Evolutionary conservation across 192 early-diverging fungal species (phyloP).

Genomic region (Cetraspora pellucida): DNA sequence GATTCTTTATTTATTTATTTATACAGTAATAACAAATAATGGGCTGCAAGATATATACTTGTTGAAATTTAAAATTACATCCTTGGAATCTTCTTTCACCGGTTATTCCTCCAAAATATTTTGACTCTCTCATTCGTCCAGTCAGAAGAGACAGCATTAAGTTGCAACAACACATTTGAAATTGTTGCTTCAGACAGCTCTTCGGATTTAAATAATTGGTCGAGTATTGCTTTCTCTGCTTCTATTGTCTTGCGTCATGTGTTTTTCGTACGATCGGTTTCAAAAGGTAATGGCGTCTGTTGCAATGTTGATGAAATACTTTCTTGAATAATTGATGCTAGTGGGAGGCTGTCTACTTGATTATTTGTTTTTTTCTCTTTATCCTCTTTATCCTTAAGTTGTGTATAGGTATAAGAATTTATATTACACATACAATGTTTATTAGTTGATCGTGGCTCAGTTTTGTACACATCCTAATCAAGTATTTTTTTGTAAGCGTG

Average conservation of each 20-base stretch:
- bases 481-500: not conserved
- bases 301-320: not conserved
- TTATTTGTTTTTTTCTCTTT: constrained; percentile 1
- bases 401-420: constrained; percentile 4
- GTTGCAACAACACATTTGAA: not conserved
- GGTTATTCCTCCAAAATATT: not conserved
- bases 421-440: not conserved
- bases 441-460: not conserved
- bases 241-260: not conserved
- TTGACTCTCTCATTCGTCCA: too few relatives aligned
- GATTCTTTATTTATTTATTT: too few relatives aligned
- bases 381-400: not conserved
- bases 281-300: not conserved
- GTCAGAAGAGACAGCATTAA: not conserved
- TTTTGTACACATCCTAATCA: not conserved
- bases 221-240: not conserved
- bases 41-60: too few relatives aligned
- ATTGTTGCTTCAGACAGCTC: not conserved
- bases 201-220: not conserved
- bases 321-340: not conserved
- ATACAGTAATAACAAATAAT: too few relatives aligned
- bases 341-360: not conserved
- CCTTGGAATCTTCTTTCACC: too few relatives aligned
- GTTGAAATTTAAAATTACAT: too few relatives aligned
- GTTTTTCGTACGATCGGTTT: not conserved